These are phyloP conservation scores for Penicillium sp. DNA, from an alignment of 2,329 filamentous ascomycete species.

Conservation along the genomic window DNA sequence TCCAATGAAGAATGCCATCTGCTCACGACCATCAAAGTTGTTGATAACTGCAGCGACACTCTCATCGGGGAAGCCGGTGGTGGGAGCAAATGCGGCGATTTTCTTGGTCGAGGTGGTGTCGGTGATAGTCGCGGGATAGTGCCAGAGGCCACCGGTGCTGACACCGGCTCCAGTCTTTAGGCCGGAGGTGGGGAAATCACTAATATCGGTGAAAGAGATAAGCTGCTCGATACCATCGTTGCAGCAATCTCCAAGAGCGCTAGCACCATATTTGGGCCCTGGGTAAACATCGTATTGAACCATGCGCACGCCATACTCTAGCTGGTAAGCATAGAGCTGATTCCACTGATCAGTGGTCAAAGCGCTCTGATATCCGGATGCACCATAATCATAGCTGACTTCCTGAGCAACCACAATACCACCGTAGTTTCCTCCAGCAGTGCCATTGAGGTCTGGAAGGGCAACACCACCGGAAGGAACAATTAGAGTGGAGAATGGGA, in stretches of 20 bases:
- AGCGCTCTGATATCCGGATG: constrained; percentile 49
- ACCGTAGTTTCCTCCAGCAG: constrained; percentile 54
- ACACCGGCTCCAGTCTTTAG: constrained; percentile 50
- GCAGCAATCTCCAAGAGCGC: constrained; percentile 47
- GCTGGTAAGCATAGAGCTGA: constrained; percentile 56
- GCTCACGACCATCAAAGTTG: constrained; percentile 54
- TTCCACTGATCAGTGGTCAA: constrained; percentile 56
- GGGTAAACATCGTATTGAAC: constrained; percentile 59
- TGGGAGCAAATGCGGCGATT: constrained; percentile 53
- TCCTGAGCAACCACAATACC: constrained; percentile 55
- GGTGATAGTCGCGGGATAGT: constrained; percentile 56
- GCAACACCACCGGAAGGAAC: constrained; percentile 53
- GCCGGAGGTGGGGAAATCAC: constrained; percentile 54
- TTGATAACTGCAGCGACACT: constrained; percentile 59
- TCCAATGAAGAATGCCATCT: constrained; percentile 60
- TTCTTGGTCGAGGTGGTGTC: constrained; percentile 53
- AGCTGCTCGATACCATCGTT: constrained; percentile 49
- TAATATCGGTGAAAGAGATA: constrained; percentile 53
- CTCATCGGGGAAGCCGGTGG: constrained; percentile 37
- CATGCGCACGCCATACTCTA: constrained; percentile 57
- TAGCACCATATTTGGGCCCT: constrained; percentile 48
- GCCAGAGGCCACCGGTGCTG: constrained; percentile 53
- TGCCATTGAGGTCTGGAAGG: constrained; percentile 53
- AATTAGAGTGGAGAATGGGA: constrained; percentile 54
- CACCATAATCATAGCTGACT: constrained; percentile 54